Evolutionary conservation across 805 yeast species (phyloP).

Genomic region (Yarrowia sp.): DNA sequence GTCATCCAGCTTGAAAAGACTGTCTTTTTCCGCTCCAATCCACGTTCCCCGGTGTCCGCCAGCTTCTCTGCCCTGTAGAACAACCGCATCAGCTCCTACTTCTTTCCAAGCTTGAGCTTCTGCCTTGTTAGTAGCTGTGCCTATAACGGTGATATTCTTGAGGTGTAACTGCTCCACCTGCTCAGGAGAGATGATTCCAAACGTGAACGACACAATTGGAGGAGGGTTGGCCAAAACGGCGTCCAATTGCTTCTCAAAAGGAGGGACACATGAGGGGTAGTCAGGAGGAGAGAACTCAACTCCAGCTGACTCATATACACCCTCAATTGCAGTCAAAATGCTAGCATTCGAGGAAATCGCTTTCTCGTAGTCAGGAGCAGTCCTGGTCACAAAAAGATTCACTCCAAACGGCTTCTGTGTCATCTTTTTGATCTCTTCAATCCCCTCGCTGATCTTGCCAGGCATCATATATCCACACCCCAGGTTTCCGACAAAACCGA

Average conservation of each 20-base stretch:
- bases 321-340: constrained; percentile 23
- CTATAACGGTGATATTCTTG: constrained; percentile 55
- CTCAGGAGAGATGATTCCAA: constrained; percentile 55
- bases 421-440: constrained; percentile 38
- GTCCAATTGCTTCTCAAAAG: constrained; percentile 42
- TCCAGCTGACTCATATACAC: constrained; percentile 36
- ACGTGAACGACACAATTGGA: constrained; percentile 60
- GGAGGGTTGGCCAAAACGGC: constrained; percentile 50
- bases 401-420: constrained; percentile 43
- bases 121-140: constrained; percentile 56
- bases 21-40: constrained; percentile 50
- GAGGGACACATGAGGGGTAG: constrained; percentile 40
- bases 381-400: constrained; percentile 43
- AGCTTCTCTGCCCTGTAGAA: constrained; percentile 67
- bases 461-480: constrained; percentile 50
- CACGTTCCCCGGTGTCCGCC: constrained; percentile 70
- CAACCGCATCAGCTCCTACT: constrained; percentile 57
- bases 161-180: constrained; percentile 51
- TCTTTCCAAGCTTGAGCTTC: constrained; percentile 53
- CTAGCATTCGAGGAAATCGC: background rate
- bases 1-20: constrained; percentile 41
- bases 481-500: constrained; percentile 62
- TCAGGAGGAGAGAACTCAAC: background rate
- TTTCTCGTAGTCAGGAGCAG: background rate
- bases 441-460: constrained; percentile 39